Conservation (phyloP, 1,284 basidiomycete species). For the Malassezia sympodialis region DNA sequence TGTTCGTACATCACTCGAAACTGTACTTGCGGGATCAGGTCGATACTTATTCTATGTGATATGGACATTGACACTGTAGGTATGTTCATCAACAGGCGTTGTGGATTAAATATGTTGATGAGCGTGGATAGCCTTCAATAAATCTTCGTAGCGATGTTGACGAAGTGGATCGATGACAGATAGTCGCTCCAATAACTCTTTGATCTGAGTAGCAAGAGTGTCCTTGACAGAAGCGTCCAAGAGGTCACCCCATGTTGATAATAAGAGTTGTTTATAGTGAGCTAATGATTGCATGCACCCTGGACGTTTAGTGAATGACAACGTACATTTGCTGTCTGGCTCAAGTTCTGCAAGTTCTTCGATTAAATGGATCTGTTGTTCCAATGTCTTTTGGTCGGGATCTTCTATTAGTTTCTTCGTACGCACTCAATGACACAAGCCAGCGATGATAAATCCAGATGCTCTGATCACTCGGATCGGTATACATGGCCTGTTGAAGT, state of each 20-base stretch:
- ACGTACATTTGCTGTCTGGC: slow-evolving; percentile 82
- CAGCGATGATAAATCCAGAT: slow-evolving; percentile 98
- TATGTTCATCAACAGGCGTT: slow-evolving; percentile 1
- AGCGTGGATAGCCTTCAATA: slow-evolving; percentile 17
- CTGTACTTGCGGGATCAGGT: slow-evolving; percentile 15
- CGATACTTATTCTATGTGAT: neutral
- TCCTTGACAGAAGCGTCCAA: neutral
- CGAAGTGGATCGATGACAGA: slow-evolving; percentile 32
- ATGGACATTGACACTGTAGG: neutral
- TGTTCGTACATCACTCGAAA: too few species aligned
- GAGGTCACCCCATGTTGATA: neutral
- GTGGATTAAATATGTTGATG: slow-evolving; percentile 2
- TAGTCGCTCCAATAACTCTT: slow-evolving; percentile 12
- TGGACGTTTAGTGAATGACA: neutral
- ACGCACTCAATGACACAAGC: slow-evolving; percentile 59
- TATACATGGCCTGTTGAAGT: slow-evolving; percentile 86
- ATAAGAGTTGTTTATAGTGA: slow-evolving; percentile 16
- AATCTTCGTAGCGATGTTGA: slow-evolving; percentile 26
- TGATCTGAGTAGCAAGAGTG: neutral
- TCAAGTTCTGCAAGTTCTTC: slow-evolving; percentile 79
- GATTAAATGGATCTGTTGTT: slow-evolving; percentile 70
- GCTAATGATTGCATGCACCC: slow-evolving; percentile 36
- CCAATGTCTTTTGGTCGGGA: slow-evolving; percentile 51
- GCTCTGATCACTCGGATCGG: slow-evolving; percentile 88
- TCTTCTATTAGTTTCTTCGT: neutral